Evolutionary conservation across 1,284 basidiomycete species (phyloP).

Genomic region (Mycosarcoma maydis): DNA sequence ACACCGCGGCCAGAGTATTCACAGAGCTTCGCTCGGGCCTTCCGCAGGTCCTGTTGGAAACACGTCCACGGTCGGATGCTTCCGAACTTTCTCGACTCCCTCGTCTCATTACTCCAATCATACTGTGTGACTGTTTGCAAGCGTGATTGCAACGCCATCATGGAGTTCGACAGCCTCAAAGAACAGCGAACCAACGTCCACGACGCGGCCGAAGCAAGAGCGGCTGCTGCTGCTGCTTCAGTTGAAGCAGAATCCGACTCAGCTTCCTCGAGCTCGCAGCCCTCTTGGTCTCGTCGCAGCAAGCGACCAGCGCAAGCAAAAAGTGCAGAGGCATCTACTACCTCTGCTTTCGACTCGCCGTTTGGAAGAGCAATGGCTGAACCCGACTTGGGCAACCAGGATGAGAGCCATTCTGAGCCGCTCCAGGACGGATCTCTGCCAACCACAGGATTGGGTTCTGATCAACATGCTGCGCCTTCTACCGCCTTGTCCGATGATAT

Average conservation of each 20-base stretch:
- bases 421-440: slow-evolving; percentile 25
- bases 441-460: slow-evolving; percentile 9
- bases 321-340: neutral
- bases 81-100: slow-evolving; percentile 2
- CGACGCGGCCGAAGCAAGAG: slow-evolving; percentile 33
- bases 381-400: neutral
- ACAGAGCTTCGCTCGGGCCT: slow-evolving; percentile 20
- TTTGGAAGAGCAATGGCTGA: slow-evolving; percentile 26
- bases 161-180: slow-evolving; percentile 45
- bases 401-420: slow-evolving; percentile 12
- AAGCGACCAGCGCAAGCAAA: neutral
- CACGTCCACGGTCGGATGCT: too few species aligned
- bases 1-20: neutral
- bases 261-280: slow-evolving; percentile 2
- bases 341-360: slow-evolving; percentile 4
- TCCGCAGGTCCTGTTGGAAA: slow-evolving; percentile 6
- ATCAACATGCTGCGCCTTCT: neutral
- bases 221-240: slow-evolving; percentile 34
- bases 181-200: slow-evolving; percentile 19
- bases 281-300: slow-evolving; percentile 13
- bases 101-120: neutral
- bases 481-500: neutral
- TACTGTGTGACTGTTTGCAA: too few species aligned
- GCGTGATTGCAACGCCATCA: neutral
- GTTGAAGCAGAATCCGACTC: slow-evolving; percentile 9